Conservation (phyloP, 768 basidiomycete genomes). For the Suillus variegatus region DNA sequence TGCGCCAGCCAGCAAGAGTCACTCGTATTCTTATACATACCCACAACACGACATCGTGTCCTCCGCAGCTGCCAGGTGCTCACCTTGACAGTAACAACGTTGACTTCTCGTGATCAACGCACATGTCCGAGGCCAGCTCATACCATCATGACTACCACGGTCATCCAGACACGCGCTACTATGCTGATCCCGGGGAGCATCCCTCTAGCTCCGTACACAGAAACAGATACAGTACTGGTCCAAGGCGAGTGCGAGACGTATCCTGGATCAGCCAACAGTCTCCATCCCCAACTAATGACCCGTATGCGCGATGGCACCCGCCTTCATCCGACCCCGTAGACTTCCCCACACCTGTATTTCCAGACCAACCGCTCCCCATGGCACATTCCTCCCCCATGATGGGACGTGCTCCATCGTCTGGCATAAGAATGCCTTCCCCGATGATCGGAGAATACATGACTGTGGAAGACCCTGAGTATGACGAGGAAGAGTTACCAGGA, state of each 20-base stretch:
- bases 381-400: constrained; percentile 8
- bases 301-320: constrained; percentile 5
- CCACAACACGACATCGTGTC: neutral
- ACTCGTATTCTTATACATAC: constrained; percentile 1
- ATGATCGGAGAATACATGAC: constrained; percentile 32
- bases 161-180: neutral
- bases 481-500: constrained; percentile 11
- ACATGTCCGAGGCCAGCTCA: constrained; percentile 5
- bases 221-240: neutral
- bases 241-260: neutral
- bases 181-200: neutral
- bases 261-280: neutral
- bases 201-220: neutral
- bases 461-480: constrained; percentile 21
- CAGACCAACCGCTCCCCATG: neutral
- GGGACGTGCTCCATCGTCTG: constrained; percentile 31
- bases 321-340: constrained; percentile 16
- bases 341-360: constrained; percentile 12
- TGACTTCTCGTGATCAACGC: neutral
- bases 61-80: neutral
- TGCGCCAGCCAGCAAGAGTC: neutral
- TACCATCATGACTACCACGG: constrained; percentile 1
- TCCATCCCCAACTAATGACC: neutral
- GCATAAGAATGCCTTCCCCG: constrained; percentile 23
- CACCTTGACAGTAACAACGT: neutral